Evolutionary conservation across 2,329 filamentous ascomycete genomes (phyloP), one percentile per base, ranked within the genome.

Genomic region (Penicillium corylophilum): DNA sequence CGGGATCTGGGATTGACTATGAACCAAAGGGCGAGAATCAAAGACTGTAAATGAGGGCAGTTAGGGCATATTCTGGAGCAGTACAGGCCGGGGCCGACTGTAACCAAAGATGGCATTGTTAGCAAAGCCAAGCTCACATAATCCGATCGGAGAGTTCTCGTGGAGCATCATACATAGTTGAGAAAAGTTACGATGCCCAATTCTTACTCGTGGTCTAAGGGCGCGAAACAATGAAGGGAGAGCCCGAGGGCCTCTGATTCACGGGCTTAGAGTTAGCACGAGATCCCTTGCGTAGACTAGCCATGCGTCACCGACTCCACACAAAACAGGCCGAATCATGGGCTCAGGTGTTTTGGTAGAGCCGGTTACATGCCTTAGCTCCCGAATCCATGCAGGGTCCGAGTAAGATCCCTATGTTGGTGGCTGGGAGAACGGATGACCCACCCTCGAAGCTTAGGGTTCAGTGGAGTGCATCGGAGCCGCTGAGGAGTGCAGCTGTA

Each of bases 181-280:
- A 46, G 28, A 12, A 53, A 10, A 28, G 43, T 51, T 56, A 42
- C 40, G 23, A 44, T 51, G 28, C 10, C 23, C 43, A 53, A 55
- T 60, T 60, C 48, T 44, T 60, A n/a, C 28, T 43, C 43, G 51
- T 54, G 46, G 50, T 3, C 33, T 41, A 56, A 45, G 47, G 51
- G 47, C 20, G 42, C 23, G 24, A 54, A 60, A 55, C 55, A 60
- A 62, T 60, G 57, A 53, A 59, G 57, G 59, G 59, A 50, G 50
- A 33, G 44, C n/a, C 15, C 38, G 22, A 24, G 46, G 36, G 18
- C 38, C 51, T 44, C 42, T 54, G 40, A 44, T 33, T 46, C 36
- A 22, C 20, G 22, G 44, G 40, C 35, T 18, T 40, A 5, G 12
- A 26, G 23, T 50, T 28, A 49, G 41, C 24, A 13, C 23, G 24